phyloP scores from a whole-genome alignment of 2,329 filamentous ascomycete genomes.

The Amauroascus verrucosus region DNA sequence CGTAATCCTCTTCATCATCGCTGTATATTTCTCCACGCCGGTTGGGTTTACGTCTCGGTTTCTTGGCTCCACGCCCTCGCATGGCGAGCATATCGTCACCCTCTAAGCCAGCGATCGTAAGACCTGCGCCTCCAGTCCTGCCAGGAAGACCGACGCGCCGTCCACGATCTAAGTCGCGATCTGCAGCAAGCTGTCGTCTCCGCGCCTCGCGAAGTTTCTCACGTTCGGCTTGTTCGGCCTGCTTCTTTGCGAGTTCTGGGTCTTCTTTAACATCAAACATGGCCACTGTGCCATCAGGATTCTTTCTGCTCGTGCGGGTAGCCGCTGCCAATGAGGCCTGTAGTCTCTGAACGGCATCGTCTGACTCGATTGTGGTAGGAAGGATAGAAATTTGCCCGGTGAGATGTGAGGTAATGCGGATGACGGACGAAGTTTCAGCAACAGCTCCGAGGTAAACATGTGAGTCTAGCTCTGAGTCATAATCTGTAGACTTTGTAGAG shows the following conservation, averaged over 20 bases:
- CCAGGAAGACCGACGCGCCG: slow-evolving; percentile 38
- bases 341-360: slow-evolving; percentile 52
- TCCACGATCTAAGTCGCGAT: slow-evolving; percentile 47
- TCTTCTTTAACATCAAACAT: slow-evolving; percentile 52
- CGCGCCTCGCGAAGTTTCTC: slow-evolving; percentile 47
- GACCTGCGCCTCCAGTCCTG: slow-evolving; percentile 40
- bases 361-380: slow-evolving; percentile 46
- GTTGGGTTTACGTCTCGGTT: slow-evolving; percentile 32
- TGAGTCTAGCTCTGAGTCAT: slow-evolving; percentile 48
- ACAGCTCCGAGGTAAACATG: slow-evolving; percentile 56
- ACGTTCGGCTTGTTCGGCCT: slow-evolving; percentile 50
- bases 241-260: slow-evolving; percentile 50
- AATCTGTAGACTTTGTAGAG: slow-evolving; percentile 40
- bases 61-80: slow-evolving; percentile 26
- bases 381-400: slow-evolving; percentile 50
- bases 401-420: slow-evolving; percentile 53
- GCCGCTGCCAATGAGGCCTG: slow-evolving; percentile 51
- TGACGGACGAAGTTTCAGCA: slow-evolving; percentile 46
- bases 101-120: slow-evolving; percentile 49
- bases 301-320: slow-evolving; percentile 42
- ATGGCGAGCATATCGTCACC: slow-evolving; percentile 44
- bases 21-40: slow-evolving; percentile 41
- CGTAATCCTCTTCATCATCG: slow-evolving; percentile 41
- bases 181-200: slow-evolving; percentile 46
- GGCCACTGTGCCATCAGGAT: slow-evolving; percentile 43